These are phyloP conservation scores for Cadophora malorum DNA, from an alignment of 2,329 filamentous ascomycete species.

Conservation along the genomic window DNA sequence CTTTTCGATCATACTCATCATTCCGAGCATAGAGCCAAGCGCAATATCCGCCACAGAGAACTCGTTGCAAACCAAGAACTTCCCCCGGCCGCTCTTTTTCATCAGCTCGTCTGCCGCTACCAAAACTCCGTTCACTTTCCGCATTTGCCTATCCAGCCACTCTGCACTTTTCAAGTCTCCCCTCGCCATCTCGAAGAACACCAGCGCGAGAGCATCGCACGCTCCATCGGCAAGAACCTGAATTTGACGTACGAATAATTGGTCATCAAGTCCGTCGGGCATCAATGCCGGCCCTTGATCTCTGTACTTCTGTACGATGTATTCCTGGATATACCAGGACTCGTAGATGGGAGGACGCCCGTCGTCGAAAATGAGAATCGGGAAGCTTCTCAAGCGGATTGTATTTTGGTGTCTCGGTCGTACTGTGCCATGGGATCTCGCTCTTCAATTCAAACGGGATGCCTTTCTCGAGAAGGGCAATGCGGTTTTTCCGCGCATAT, in stretches of 20 bases:
- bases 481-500: constrained; percentile 32
- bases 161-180: constrained; percentile 25
- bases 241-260: constrained; percentile 26
- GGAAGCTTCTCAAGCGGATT: constrained; percentile 31
- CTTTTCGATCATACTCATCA: constrained; percentile 31
- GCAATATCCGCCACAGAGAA: constrained; percentile 30
- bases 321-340: constrained; percentile 32
- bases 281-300: constrained; percentile 26
- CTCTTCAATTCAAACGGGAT: constrained; percentile 28
- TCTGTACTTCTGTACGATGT: constrained; percentile 28
- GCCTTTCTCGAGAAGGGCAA: constrained; percentile 26
- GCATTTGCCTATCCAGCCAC: constrained; percentile 28
- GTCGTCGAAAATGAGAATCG: constrained; percentile 31
- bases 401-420: constrained; percentile 30
- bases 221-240: constrained; percentile 30
- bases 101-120: constrained; percentile 24
- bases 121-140: constrained; percentile 27
- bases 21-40: constrained; percentile 23
- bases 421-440: constrained; percentile 28
- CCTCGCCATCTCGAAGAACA: constrained; percentile 26
- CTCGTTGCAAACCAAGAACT: constrained; percentile 26
- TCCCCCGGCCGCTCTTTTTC: constrained; percentile 15
- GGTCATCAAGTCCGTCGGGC: constrained; percentile 23
- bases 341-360: constrained; percentile 28
- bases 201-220: constrained; percentile 26